Conservation (phyloP, 352 stramenopile genomes). For the Phytophthora palmivora region DNA sequence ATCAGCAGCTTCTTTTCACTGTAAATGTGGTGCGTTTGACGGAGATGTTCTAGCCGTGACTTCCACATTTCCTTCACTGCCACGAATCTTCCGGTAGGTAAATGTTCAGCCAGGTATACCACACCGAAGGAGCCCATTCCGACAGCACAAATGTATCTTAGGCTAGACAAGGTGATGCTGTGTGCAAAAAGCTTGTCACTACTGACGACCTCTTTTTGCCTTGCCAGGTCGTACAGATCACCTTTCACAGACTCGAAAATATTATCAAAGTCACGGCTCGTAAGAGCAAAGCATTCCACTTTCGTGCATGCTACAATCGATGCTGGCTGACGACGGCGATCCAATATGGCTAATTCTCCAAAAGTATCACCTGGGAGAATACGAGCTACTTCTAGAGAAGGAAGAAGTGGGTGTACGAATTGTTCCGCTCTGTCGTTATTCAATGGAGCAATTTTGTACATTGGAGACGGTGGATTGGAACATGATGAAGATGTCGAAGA, state of each 20-base stretch:
- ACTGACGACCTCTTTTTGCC: constrained; percentile 41
- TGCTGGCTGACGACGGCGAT: constrained; percentile 64
- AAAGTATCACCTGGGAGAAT: constrained; percentile 68
- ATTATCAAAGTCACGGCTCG: constrained; percentile 68
- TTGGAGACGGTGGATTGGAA: constrained; percentile 21
- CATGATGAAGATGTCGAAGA: constrained; percentile 17
- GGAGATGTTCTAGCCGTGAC: constrained; percentile 48
- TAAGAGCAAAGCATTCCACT: constrained; percentile 78
- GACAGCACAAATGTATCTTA: constrained; percentile 63
- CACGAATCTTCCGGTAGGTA: constrained; percentile 45
- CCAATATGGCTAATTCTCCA: constrained; percentile 63
- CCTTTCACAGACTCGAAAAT: constrained; percentile 48
- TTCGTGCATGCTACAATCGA: constrained; percentile 65
- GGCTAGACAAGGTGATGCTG: constrained; percentile 59
- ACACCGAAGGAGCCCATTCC: constrained; percentile 96
- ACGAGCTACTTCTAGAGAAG: constrained; percentile 42
- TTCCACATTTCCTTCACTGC: constrained; percentile 67
- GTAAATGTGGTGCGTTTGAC: constrained; percentile 94
- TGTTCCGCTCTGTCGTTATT: constrained; percentile 10
- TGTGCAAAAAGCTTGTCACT: constrained; percentile 57
- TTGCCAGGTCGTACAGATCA: constrained; percentile 40
- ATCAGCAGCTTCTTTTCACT: constrained; percentile 96
- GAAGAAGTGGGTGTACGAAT: not conserved
- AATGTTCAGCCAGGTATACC: constrained; percentile 95
- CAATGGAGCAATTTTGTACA: constrained; percentile 17